phyloP scores from a whole-genome alignment of 305 asterid genomes.

The Solanum hybrid region DNA sequence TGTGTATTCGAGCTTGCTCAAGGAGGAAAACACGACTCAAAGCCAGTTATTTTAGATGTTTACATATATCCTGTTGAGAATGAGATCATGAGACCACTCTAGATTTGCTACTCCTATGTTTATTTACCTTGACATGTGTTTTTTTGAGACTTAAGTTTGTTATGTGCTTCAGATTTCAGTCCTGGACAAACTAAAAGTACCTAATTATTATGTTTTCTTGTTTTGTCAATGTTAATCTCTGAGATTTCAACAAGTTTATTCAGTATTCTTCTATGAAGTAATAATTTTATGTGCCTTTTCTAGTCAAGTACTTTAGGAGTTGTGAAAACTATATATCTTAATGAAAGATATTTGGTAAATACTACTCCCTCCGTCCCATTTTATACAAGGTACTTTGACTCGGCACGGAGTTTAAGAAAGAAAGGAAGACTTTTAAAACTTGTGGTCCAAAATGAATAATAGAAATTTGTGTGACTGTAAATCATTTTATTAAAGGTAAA shows the following conservation, averaged over 20 bases:
- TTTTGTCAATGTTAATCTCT: background rate
- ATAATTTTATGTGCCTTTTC: background rate
- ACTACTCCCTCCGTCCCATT: background rate
- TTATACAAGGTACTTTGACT: no score
- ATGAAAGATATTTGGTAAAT: background rate
- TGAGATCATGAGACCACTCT: background rate
- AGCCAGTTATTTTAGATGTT: background rate
- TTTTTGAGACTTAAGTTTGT: background rate
- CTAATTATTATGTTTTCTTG: background rate
- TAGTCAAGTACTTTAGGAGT: background rate
- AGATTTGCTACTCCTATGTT: background rate
- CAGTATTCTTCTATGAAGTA: background rate
- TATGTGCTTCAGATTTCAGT: background rate
- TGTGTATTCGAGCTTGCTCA: slow-evolving; percentile 5
- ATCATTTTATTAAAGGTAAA: no score
- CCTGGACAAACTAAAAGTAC: background rate
- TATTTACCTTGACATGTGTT: background rate
- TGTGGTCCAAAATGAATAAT: no score
- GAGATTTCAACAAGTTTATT: background rate
- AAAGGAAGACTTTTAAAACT: no score
- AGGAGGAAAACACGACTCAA: slow-evolving; percentile 1
- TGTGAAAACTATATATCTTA: background rate
- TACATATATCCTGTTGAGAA: background rate
- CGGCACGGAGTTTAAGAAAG: no score
- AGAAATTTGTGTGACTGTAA: no score